Percentiles rank a stretch among this genome's conserved stretches.
Conservation (phyloP, 202 grass and related monocot species). For the Hordeum pubiflorum region DNA sequence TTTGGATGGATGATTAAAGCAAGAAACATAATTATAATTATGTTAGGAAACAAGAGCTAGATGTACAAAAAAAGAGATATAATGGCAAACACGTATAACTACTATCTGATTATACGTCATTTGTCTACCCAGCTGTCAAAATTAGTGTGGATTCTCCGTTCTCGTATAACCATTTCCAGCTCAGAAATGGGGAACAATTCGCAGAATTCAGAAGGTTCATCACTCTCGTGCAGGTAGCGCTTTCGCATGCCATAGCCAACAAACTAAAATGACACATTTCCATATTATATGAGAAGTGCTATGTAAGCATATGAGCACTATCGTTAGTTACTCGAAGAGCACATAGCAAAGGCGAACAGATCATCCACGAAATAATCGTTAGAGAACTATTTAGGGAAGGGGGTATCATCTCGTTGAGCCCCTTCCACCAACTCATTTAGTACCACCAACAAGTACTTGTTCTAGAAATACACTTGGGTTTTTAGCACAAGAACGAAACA, state of each 20-base stretch:
- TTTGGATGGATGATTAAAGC: not conserved
- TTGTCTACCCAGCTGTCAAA: not conserved
- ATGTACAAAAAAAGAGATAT: not conserved
- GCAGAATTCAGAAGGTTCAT: not conserved
- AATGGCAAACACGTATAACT: not conserved
- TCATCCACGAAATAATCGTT: not conserved
- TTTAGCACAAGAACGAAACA: not conserved
- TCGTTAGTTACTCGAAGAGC: not conserved
- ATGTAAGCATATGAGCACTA: not conserved
- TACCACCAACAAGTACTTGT: not conserved
- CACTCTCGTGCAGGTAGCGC: not conserved
- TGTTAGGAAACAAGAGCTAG: not conserved
- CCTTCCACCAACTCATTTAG: not conserved
- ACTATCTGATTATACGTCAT: not conserved
- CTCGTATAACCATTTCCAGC: not conserved
- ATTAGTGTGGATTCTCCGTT: not conserved
- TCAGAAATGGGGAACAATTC: not conserved
- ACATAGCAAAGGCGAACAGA: not conserved
- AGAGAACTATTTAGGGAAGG: not conserved
- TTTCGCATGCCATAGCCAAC: not conserved
- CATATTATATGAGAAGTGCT: not conserved
- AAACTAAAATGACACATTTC: not conserved
- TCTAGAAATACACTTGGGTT: not conserved
- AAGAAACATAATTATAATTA: constrained; percentile 22
- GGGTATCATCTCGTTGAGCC: not conserved